phyloP scores from a whole-genome alignment of 2,329 filamentous ascomycete genomes.

The Lachnellula arida region DNA sequence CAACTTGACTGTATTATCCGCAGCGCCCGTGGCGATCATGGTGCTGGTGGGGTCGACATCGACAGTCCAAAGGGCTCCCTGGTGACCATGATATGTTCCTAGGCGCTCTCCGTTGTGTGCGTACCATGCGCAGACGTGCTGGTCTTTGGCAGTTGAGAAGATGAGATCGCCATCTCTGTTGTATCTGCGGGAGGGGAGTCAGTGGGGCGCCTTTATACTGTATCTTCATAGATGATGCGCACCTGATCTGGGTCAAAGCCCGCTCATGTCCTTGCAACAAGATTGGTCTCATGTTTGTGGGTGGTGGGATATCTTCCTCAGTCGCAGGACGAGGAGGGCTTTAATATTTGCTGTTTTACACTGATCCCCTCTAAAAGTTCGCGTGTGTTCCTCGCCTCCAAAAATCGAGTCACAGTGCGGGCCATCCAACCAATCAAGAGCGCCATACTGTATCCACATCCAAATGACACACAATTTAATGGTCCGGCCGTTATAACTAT shows the following conservation, averaged over 20 bases:
- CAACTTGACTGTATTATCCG: slow-evolving; percentile 95
- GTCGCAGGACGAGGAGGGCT: not conserved
- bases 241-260: slow-evolving; percentile 92
- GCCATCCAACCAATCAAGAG: slow-evolving; percentile 3
- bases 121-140: slow-evolving; percentile 95
- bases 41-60: slow-evolving; percentile 91
- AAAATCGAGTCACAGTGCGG: slow-evolving; percentile 2
- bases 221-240: slow-evolving; percentile 31
- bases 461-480: too few species aligned
- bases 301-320: slow-evolving; percentile 1
- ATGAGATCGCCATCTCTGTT: slow-evolving; percentile 94
- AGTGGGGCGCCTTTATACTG: slow-evolving; percentile 15
- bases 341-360: not conserved
- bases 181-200: slow-evolving; percentile 54
- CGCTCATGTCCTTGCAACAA: slow-evolving; percentile 94
- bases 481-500: too few species aligned
- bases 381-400: not conserved
- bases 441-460: not conserved
- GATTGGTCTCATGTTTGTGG: slow-evolving; percentile 85
- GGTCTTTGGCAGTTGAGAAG: slow-evolving; percentile 94
- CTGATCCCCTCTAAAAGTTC: slow-evolving; percentile 1
- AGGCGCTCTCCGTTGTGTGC: slow-evolving; percentile 96
- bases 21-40: slow-evolving; percentile 89
- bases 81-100: slow-evolving; percentile 93
- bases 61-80: slow-evolving; percentile 97